Percentiles rank a stretch among this genome's conserved stretches.
phyloP scores from a whole-genome alignment of 2,329 filamentous ascomycete species.

The Phaeosphaeriaceae sp. region DNA sequence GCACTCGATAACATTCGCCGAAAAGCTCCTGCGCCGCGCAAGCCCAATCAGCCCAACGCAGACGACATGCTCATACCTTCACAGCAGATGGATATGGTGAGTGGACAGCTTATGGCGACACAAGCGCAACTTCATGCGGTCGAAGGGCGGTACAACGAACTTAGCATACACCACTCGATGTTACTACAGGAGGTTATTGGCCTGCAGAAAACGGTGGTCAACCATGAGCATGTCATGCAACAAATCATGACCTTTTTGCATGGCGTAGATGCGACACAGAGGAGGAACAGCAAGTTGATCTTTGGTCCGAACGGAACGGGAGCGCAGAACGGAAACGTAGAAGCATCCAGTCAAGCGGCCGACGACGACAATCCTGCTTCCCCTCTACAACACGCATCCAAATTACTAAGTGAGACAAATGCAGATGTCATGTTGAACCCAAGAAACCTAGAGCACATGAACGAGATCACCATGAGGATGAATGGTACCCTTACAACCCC shows the following conservation, averaged over 20 bases:
- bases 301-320: conserved; percentile 42
- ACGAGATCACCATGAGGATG: conserved; percentile 62
- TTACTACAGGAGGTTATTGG: conserved; percentile 69
- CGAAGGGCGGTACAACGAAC: conserved; percentile 82
- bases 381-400: conserved; percentile 71
- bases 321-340: conserved; percentile 52
- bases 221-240: conserved; percentile 74
- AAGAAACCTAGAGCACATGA: conserved; percentile 69
- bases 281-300: conserved; percentile 63
- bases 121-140: conserved; percentile 90
- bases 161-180: conserved; percentile 70
- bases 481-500: conserved; percentile 64
- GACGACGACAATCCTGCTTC: conserved; percentile 70
- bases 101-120: conserved; percentile 85
- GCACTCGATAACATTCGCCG: conserved; percentile 94
- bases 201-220: conserved; percentile 73
- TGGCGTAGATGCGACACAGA: conserved; percentile 67
- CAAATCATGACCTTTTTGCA: conserved; percentile 73
- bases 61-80: conserved; percentile 79
- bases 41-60: conserved; percentile 57
- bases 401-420: conserved; percentile 69
- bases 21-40: conserved; percentile 91
- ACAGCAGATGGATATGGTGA: conserved; percentile 88
- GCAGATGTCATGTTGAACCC: conserved; percentile 69
- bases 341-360: conserved; percentile 52